Conservation (phyloP, 495 filamentous ascomycete species). For the Xylaria castorea region DNA sequence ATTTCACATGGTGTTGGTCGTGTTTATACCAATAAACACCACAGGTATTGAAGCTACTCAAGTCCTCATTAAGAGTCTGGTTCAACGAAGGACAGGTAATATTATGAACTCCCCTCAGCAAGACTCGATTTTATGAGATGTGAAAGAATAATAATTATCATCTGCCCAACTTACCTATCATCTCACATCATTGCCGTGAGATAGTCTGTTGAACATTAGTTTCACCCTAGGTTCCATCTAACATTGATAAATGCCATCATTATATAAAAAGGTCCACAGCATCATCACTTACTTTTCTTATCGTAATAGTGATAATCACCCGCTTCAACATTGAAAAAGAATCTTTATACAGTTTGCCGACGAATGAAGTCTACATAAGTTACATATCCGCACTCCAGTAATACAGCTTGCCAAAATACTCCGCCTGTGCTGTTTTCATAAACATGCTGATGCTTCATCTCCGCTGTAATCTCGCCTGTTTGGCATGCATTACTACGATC, state of each 20-base stretch:
- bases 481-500: slow-evolving; percentile 4
- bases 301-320: not conserved
- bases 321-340: not conserved
- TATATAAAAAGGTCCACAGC: not conserved
- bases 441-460: slow-evolving; percentile 22
- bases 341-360: slow-evolving; percentile 39
- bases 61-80: not conserved
- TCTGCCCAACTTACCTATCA: not conserved
- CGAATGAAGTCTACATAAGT: slow-evolving; percentile 34
- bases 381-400: slow-evolving; percentile 35
- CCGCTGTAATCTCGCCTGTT: not conserved
- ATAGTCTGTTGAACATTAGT: too few species aligned
- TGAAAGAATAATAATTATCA: not conserved
- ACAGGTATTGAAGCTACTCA: not conserved
- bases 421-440: slow-evolving; percentile 25
- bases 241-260: too few species aligned
- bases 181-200: not conserved
- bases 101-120: not conserved
- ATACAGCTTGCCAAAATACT: slow-evolving; percentile 19
- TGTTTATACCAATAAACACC: not conserved
- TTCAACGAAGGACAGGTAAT: not conserved
- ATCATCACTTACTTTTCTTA: not conserved
- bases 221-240: too few species aligned
- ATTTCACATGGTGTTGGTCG: not conserved
- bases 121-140: not conserved